Base-by-base conservation (phyloP, 2,329 filamentous ascomycete genomes). In the Penicillium hordei region DNA sequence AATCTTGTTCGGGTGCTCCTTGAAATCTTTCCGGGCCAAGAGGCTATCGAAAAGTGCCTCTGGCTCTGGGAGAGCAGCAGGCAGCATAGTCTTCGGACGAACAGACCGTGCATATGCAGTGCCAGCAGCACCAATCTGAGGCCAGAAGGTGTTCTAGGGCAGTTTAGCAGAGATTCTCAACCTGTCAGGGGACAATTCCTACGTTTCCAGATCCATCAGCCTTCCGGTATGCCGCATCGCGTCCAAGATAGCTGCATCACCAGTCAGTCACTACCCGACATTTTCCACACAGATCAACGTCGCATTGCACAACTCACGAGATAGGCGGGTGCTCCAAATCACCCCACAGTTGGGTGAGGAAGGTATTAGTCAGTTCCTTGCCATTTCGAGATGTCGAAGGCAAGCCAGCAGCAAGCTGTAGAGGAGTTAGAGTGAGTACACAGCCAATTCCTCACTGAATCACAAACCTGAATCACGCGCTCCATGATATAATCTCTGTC, bases 61-160 rank as follows among this genome's bases (percentile, higher is more conserved):
- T 0, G 88, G 81, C 49, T 90, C 88, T 1, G 88, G 87, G 51
- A 85, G 80, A 29, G 83, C 80, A 19, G 82, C 84, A 1, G 83
- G 82, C 55, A 86, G 83, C 50, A 83, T 78, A 44, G 79, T 82
- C 46, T 74, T 75, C 1, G 84, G 82, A 42, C 80, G 80, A n/a
- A 89, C 85, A 0, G 86, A 85, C 60, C 87, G 82, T 25, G 88
- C 88, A 66, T 91, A 91, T 0, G 86, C 82, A n/a, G 84, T 85
- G 13, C 83, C 83, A 10, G 88, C 86, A 38, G 80, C 81, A 2
- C 88, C 88, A 31, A 91, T 76, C 52, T 85, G 79, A 3, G 88
- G 88, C 64, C 83, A 78, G 21, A 85, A 75, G 48, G 86, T 79
- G 66, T 86, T 90, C 76, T 87, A 72, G 71, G 50, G 72, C 76